Evolutionary conservation across 2,329 filamentous ascomycete genomes (phyloP).

Genomic region (Talaromyces verruculosus): DNA sequence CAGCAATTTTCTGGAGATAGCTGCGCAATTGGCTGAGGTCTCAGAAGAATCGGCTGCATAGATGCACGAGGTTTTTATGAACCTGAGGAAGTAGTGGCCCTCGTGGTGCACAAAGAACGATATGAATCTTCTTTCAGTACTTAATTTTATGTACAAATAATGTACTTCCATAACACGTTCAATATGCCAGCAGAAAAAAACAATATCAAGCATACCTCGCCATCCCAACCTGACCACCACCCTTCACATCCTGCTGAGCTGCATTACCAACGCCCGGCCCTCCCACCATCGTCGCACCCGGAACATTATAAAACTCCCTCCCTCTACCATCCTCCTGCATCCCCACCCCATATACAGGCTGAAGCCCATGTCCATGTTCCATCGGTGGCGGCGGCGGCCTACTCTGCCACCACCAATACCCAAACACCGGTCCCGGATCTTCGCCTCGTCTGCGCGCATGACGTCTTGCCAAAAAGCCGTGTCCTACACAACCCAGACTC

Average conservation of each 20-base stretch:
- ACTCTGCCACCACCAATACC: not conserved
- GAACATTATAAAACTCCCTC: slow-evolving; percentile 11
- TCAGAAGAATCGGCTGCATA: not conserved
- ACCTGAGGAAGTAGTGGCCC: no score
- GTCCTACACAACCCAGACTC: not conserved
- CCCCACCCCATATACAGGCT: not conserved
- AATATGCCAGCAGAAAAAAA: no score
- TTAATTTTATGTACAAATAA: not conserved
- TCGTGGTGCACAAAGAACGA: not conserved
- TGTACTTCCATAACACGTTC: not conserved
- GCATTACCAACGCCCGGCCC: not conserved
- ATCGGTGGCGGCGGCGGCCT: not conserved
- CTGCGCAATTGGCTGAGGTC: not conserved
- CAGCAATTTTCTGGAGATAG: not conserved
- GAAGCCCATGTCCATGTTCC: not conserved
- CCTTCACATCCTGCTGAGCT: not conserved
- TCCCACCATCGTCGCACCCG: not conserved
- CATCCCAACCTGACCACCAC: not conserved
- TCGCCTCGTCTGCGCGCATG: slow-evolving; percentile 7
- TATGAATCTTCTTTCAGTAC: no score
- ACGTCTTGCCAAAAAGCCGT: not conserved
- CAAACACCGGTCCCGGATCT: slow-evolving; percentile 4
- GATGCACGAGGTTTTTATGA: not conserved
- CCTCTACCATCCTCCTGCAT: not conserved
- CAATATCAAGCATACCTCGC: slow-evolving; percentile 12